Base-by-base conservation (phyloP, 1,284 basidiomycete genomes). In the Sphagnurus paluster region DNA sequence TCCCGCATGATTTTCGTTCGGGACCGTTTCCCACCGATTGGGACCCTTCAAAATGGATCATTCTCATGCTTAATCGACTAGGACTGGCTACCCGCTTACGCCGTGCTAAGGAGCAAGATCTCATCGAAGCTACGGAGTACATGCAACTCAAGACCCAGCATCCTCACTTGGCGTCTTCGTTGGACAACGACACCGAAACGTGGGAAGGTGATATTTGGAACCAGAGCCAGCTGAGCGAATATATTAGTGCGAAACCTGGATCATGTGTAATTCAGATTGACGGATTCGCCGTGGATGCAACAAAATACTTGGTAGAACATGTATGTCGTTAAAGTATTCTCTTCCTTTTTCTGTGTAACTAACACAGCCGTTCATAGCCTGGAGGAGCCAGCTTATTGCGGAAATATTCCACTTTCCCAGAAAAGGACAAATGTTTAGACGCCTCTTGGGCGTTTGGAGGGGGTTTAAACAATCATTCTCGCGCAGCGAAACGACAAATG, bases 41-140 rank as follows among this genome's bases (percentile, higher is more conserved):
- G 87, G 88, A 91, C 64, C 87, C 89, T 0, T 85, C 85, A 2
- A 90, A 90, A 65, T 90, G 87, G 87, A 76, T 84, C 30, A 90
- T 90, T 39, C 61, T 78, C 20, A 40, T 66, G 2, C 68, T 90
- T 5, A 68, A 84, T 56, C 57, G 56, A n/a, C 58, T 82, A 30
- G 83, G 84, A 0, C 64, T 84, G 0, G 77, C 69, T 44, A 68
- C 66, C 48, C 61, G 77, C 56, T 59, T 83, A 42, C 66, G 79
- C 51, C 71, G 72, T 13, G 87, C 84, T 0, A 70, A 77, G n/a
- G 61, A 76, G 6, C 64, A 73, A 5, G 87, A 90, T 55, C 70
- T 90, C 32, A 56, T 66, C 17, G 77, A 79, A 48, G 84, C 84
- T 0, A 59, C 67, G 30, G 63, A 66, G 3, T 71, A 80, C 54